These are phyloP conservation scores for Boletus reticulatus DNA, from an alignment of 768 basidiomycete species.

Conservation along the genomic window DNA sequence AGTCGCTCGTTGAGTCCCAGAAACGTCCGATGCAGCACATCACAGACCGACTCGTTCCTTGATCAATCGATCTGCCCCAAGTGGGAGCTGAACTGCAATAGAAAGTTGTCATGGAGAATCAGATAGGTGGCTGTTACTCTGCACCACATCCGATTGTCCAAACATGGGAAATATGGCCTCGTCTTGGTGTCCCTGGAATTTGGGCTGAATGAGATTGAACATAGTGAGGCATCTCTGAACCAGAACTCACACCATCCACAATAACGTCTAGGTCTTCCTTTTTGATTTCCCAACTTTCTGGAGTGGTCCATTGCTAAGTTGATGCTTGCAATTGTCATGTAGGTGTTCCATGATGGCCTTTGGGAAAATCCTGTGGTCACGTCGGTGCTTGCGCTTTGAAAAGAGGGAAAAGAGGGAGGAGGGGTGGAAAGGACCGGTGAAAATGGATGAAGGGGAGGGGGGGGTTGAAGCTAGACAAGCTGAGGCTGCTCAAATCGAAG, in stretches of 20 bases:
- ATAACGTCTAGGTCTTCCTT: constrained; percentile 40
- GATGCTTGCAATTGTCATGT: constrained; percentile 11
- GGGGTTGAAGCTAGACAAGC: constrained; percentile 40
- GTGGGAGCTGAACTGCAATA: constrained; percentile 57
- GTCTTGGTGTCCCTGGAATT: constrained; percentile 71
- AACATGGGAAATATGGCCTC: constrained; percentile 99
- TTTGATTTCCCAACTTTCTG: constrained; percentile 76
- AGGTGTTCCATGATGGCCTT: constrained; percentile 34
- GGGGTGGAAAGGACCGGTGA: constrained; percentile 38
- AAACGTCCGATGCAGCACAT: constrained; percentile 87
- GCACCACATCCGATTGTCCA: constrained; percentile 62
- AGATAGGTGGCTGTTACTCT: constrained; percentile 65
- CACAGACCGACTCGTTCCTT: constrained; percentile 52
- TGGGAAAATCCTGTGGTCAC: constrained; percentile 50
- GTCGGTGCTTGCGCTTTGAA: constrained; percentile 25
- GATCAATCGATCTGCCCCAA: constrained; percentile 42
- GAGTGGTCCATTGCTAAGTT: constrained; percentile 58
- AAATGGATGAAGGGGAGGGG: constrained; percentile 35
- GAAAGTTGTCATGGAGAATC: constrained; percentile 86
- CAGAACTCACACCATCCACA: constrained; percentile 39
- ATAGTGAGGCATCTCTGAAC: constrained; percentile 67
- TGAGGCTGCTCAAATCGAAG: constrained; percentile 32
- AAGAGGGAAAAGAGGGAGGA: constrained; percentile 8
- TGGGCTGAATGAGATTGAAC: constrained; percentile 88
- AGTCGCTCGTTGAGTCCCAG: constrained; percentile 80